Evolutionary conservation across 106 monocot species (phyloP), one percentile per base, ranked within the genome.

Genomic region (Agapanthus africanus): DNA sequence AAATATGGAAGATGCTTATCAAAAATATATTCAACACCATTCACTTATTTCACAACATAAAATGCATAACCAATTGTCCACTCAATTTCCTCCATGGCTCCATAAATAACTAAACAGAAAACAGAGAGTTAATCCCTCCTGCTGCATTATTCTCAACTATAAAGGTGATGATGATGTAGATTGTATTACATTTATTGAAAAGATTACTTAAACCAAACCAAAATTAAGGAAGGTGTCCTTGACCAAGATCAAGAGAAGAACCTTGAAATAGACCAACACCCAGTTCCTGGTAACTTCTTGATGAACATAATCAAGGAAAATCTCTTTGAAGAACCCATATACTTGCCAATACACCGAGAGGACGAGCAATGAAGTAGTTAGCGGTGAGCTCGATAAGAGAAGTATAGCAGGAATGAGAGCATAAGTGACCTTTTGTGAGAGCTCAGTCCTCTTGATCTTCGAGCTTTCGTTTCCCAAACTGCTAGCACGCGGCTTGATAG

Each of bases 291-390:
- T 88, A 18, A 88, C 76, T 19, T 84, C 88, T 37, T 88, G 88
- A 40, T 88, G 84, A 46, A 88, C 76, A 21, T 88, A 88, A 46
- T 88, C 88, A 28, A 88, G 84, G 67, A 88, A 76, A 25, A 88
- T 88, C 73, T 88, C 88, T 66, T 81, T 84, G 84, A 84, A 81
- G 59, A 81, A 88, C 28, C 84, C 84, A 54, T 88, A 76, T 26
- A 88, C 38, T 51, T 88, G 88, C 78, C 80, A 79, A 54, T 81
- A 88, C 2, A 80, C 76, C 4, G 80, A 75, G n/a, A 84, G 21
- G 19, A 88, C 72, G 8, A 84, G 73, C 3, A 79, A 21, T 25
- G 80, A 84, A 25, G 88, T 88, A n/a, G 74, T 79, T 27, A 84
- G 23, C 32, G 57, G 63, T 28, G 70, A 67, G 50, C 74, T 88